These are phyloP conservation scores for Penicillium expansum DNA, from an alignment of 2,329 filamentous ascomycete genomes.

Conservation along the genomic window DNA sequence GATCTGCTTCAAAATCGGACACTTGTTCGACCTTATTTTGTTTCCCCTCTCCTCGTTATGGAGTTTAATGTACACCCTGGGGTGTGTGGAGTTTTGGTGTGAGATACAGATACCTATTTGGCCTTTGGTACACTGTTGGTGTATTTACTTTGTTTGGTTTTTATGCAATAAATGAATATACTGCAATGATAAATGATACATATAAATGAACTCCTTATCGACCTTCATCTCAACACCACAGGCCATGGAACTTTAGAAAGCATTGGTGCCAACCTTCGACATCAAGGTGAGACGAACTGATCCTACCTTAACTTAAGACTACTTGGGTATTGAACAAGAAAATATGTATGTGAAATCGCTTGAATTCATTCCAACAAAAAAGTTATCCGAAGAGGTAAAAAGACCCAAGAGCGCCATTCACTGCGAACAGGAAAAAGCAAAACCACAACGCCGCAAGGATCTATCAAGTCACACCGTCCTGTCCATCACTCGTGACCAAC, in stretches of 20 bases:
- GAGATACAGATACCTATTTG: constrained; percentile 26
- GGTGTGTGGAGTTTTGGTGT: constrained; percentile 10
- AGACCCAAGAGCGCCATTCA: constrained; percentile 16
- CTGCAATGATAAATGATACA: background rate
- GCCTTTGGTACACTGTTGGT: constrained; percentile 5
- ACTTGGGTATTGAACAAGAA: background rate
- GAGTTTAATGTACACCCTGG: constrained; percentile 15
- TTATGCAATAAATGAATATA: constrained; percentile 9
- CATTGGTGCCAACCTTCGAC: background rate
- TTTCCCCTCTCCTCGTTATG: constrained; percentile 9
- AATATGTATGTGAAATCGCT: background rate
- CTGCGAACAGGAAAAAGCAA: constrained; percentile 17
- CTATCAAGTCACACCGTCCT: constrained; percentile 13
- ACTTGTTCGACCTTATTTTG: constrained; percentile 10
- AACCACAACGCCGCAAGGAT: constrained; percentile 21
- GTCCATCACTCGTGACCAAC: constrained; percentile 23
- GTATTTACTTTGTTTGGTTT: constrained; percentile 10
- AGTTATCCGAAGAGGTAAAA: constrained; percentile 2
- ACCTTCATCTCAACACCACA: background rate
- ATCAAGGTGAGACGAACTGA: background rate
- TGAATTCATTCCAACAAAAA: constrained; percentile 2
- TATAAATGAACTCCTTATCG: background rate
- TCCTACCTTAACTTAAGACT: background rate
- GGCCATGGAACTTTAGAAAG: background rate
- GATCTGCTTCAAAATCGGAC: constrained; percentile 12